Conservation (phyloP, 768 basidiomycete genomes). For the Tylopilus plumbeoviolaceoides region DNA sequence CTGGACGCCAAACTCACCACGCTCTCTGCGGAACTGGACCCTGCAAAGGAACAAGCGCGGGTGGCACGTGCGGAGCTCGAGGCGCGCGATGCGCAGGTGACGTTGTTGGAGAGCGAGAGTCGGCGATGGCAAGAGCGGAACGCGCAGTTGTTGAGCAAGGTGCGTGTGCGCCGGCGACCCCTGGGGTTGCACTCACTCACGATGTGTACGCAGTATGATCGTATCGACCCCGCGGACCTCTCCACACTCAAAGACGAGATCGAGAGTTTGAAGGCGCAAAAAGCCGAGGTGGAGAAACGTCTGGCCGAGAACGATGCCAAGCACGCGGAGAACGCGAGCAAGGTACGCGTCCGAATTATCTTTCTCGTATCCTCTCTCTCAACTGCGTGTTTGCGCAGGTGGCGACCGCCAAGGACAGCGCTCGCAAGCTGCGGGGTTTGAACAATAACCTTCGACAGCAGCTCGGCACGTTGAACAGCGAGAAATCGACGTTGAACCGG, state of each 20-base stretch:
- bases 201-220: conserved; percentile 81
- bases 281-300: conserved; percentile 32
- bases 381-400: conserved; percentile 29
- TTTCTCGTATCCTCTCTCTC: neutral
- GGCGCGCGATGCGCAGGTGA: no score
- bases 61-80: no score
- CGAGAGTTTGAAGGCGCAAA: conserved; percentile 45
- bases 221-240: conserved; percentile 82
- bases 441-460: conserved; percentile 24
- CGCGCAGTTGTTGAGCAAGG: conserved; percentile 58
- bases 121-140: no score
- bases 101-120: no score
- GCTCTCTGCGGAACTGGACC: no score
- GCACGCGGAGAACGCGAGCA: conserved; percentile 25
- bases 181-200: no score
- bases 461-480: conserved; percentile 20
- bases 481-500: conserved; percentile 29
- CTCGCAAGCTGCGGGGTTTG: conserved; percentile 34
- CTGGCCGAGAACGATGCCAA: conserved; percentile 30
- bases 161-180: no score
- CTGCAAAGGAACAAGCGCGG: no score
- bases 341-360: conserved; percentile 25
- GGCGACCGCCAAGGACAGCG: conserved; percentile 39
- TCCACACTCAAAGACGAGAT: conserved; percentile 76
- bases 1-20: no score